Percentiles rank a stretch among this genome's conserved stretches.
Conservation (phyloP, 2,329 filamentous ascomycete genomes). For the Pestalotiopsis fici region DNA sequence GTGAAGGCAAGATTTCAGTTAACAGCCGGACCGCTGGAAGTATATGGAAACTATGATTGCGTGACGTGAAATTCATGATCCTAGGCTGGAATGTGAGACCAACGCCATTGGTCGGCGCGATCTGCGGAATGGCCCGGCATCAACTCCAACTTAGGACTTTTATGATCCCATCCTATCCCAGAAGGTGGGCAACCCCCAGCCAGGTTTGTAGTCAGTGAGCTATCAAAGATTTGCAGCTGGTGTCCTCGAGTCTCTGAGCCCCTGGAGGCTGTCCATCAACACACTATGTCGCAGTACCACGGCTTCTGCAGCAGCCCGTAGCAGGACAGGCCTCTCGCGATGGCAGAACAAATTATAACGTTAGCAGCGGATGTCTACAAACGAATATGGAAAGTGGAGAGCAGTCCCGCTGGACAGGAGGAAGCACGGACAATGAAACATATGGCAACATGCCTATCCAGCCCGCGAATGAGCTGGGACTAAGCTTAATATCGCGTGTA, state of each 20-base stretch:
- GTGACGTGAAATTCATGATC: background rate
- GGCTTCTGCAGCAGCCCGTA: slow-evolving; percentile 38
- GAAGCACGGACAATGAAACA: slow-evolving; percentile 16
- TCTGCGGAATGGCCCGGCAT: slow-evolving; percentile 2
- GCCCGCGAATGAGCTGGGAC: slow-evolving; percentile 15
- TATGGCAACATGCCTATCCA: slow-evolving; percentile 9
- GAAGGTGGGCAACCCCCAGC: background rate
- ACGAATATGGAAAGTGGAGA: slow-evolving; percentile 30
- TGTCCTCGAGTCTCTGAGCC: slow-evolving; percentile 39
- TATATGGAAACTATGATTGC: slow-evolving; percentile 11
- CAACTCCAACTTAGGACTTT: background rate
- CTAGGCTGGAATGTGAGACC: background rate
- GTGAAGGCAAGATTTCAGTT: slow-evolving; percentile 11
- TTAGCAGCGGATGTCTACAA: slow-evolving; percentile 29
- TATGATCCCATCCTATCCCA: background rate
- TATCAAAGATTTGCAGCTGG: slow-evolving; percentile 4
- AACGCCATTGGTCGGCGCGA: slow-evolving; percentile 10
- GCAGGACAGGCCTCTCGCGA: slow-evolving; percentile 20
- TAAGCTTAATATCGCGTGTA: slow-evolving; percentile 19
- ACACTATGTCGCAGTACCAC: slow-evolving; percentile 32
- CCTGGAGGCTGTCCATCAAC: slow-evolving; percentile 29
- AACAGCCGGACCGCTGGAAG: slow-evolving; percentile 9
- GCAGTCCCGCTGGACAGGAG: slow-evolving; percentile 19
- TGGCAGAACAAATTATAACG: slow-evolving; percentile 25
- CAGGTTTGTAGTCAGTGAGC: background rate